phyloP scores from a whole-genome alignment of 2,329 filamentous ascomycete species.

The Penicillium sp. region DNA sequence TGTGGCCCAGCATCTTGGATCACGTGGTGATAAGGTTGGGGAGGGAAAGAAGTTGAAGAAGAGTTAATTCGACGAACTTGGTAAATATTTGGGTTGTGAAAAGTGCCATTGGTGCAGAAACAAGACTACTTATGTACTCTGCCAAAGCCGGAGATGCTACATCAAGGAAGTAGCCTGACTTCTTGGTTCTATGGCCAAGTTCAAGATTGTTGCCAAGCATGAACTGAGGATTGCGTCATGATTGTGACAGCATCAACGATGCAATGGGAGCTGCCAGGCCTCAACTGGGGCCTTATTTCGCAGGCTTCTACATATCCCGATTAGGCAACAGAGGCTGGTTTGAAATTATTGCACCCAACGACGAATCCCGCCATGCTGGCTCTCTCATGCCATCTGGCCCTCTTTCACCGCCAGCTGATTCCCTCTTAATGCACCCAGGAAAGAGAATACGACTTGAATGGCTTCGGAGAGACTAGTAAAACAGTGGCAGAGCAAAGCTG shows the following conservation, averaged over 20 bases:
- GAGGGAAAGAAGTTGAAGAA: background rate
- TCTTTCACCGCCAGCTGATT: too few species aligned
- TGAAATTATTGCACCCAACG: too few species aligned
- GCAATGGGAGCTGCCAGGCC: background rate
- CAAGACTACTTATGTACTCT: background rate
- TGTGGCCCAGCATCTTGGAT: constrained; percentile 1
- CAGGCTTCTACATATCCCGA: too few species aligned
- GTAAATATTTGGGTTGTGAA: background rate
- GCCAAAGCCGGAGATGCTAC: background rate
- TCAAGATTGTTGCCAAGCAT: background rate
- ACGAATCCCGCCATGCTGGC: too few species aligned
- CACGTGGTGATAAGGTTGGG: background rate
- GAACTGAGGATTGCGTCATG: background rate
- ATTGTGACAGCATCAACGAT: background rate
- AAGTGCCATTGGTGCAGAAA: background rate
- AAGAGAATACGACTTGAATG: too few species aligned
- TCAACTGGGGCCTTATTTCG: background rate
- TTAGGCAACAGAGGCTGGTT: too few species aligned
- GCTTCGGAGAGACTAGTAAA: too few species aligned
- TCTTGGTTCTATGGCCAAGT: background rate
- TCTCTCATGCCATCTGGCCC: too few species aligned
- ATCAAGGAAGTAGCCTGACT: background rate
- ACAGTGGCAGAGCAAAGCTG: too few species aligned
- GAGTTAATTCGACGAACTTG: too few species aligned
- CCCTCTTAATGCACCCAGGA: too few species aligned